Base-by-base conservation (phyloP, 2,329 filamentous ascomycete genomes). In the Aspergillus tanneri region DNA sequence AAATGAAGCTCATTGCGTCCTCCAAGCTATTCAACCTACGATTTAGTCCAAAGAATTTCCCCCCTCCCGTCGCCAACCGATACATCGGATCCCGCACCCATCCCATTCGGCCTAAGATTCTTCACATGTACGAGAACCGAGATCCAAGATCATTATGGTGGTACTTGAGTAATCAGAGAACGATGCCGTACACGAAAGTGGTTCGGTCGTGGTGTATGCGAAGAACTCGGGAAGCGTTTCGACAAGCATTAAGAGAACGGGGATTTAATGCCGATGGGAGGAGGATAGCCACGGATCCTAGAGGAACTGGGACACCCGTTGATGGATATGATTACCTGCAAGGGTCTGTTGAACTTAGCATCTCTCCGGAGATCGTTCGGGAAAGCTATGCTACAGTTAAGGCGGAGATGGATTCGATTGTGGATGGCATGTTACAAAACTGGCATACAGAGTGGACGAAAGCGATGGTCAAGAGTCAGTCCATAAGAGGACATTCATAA, bases 141-240 rank as follows among this genome's bases (percentile, higher is more conserved):
- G 65, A 71, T 32, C 64, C 61, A 8, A 65, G 71, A 56, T 66
- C 65, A 25, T 66, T 83, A 14, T 78, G 78, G 72, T 79, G 75
- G 74, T n/a, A n/a, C n/a, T n/a, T n/a, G 62, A 65, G 12, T 69
- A 77, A 5, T 70, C 47, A 43, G 63, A 47, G 52, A 64, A 43
- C 59, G 45, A 53, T 54, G 12, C 16, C 55, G 3, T 61, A 63
- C 18, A 77, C 74, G 46, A 65, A 67, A 6, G 72, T 74, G 18
- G 69, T 82, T n/a, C 69, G 80, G 16, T 73, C 71, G 10, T 73
- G 71, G 64, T 65, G 65, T 19, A 63, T 64, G 19, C 69, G 74
- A 49, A 72, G 75, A 58, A 55, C 75, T 22, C 67, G 72, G 35
- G 54, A 65, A 23, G 77, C 76, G 2, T 73, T 82, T 39, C 56